A percentile compares a stretch with the other conserved stretches of the same genome.
Conservation (phyloP, 805 yeast species). For the Lipomyces oligophaga region DNA sequence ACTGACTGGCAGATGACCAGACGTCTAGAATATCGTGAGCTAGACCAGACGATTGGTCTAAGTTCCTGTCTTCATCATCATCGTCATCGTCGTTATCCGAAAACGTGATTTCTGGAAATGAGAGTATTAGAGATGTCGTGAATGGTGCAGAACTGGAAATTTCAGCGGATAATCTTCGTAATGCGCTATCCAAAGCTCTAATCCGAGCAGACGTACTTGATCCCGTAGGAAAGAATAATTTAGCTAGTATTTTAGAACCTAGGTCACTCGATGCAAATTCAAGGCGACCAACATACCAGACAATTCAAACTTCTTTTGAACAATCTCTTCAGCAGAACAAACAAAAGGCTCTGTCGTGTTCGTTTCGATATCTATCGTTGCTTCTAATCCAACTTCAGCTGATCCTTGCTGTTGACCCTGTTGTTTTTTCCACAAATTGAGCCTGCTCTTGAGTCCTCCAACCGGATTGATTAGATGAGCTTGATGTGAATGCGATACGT, state of each 20-base stretch:
- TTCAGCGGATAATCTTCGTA: conserved; percentile 6
- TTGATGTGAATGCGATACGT: conserved; percentile 19
- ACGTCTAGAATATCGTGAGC: conserved; percentile 21
- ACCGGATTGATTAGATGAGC: conserved; percentile 10
- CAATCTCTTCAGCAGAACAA: conserved; percentile 4
- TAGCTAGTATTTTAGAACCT: conserved; percentile 4
- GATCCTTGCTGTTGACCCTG: neutral
- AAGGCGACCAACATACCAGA: conserved; percentile 7
- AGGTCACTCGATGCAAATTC: neutral
- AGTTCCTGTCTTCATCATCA: conserved; percentile 16
- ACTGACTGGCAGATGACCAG: conserved; percentile 27
- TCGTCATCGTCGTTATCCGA: conserved; percentile 33
- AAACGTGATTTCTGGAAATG: conserved; percentile 34
- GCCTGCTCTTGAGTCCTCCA: conserved; percentile 10
- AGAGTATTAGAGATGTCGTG: conserved; percentile 26
- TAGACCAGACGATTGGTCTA: neutral
- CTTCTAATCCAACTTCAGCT: neutral
- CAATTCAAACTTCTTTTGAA: conserved; percentile 9
- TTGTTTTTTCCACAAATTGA: conserved; percentile 14
- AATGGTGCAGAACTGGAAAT: conserved; percentile 5
- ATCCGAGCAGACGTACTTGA: conserved; percentile 5
- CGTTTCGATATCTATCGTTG: conserved; percentile 8
- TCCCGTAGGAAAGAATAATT: conserved; percentile 22
- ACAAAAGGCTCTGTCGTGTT: conserved; percentile 19
- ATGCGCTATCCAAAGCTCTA: conserved; percentile 9